Conservation (phyloP, 2,329 filamentous ascomycete species). For the Fusarium irregulare region DNA sequence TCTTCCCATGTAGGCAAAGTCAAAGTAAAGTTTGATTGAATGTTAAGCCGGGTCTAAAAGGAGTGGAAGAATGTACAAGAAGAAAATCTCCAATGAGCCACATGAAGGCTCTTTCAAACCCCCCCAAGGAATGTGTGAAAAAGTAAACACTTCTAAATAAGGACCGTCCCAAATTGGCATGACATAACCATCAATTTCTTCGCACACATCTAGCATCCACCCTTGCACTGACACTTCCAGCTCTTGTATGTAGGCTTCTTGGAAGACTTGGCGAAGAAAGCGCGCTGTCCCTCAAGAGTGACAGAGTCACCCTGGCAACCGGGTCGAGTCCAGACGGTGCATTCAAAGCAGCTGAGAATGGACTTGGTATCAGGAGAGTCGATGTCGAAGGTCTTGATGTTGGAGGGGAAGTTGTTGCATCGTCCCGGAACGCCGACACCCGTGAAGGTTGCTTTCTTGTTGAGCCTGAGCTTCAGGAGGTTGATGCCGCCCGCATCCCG, state of each 20-base stretch:
- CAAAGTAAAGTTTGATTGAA: not conserved
- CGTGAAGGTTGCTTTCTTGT: constrained; percentile 1
- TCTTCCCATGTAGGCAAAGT: not conserved
- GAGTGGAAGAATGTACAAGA: not conserved
- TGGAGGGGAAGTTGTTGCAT: not conserved
- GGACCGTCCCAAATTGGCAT: not conserved
- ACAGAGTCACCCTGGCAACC: not conserved
- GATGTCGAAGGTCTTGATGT: not conserved
- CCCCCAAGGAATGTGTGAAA: not conserved
- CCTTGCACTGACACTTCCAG: constrained; percentile 3
- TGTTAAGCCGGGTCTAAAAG: not conserved
- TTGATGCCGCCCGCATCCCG: not conserved
- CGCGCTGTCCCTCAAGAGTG: not conserved
- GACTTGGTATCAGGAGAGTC: constrained; percentile 4
- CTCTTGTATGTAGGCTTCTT: constrained; percentile 13
- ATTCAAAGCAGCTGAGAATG: constrained; percentile 2
- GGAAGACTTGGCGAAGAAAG: not conserved
- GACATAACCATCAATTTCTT: not conserved
- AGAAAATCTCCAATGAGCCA: not conserved
- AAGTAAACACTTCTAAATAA: not conserved
- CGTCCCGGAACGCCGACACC: not conserved
- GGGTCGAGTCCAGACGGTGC: not conserved
- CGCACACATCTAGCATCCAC: not conserved
- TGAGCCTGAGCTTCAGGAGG: constrained; percentile 2
- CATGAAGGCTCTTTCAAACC: too few species aligned